phyloP scores from a whole-genome alignment of 1,139 yeast species.

The Pichia sp. region DNA sequence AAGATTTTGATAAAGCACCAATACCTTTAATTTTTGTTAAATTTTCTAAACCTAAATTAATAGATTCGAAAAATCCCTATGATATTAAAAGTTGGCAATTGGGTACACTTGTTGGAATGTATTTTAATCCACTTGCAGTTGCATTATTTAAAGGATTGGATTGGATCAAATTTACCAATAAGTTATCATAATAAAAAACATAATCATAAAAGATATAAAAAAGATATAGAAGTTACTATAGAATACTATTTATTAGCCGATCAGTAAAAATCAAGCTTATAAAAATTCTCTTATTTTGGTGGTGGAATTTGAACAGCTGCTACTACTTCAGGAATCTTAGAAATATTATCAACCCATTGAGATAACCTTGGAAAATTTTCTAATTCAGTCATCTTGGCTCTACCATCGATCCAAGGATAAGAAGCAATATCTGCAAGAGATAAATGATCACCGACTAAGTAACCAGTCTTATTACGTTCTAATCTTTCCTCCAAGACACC shows the following conservation, averaged over 20 bases:
- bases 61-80: constrained; percentile 29
- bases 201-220: not conserved
- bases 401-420: constrained; percentile 35
- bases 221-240: not conserved
- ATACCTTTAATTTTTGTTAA: constrained; percentile 53
- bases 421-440: constrained; percentile 49
- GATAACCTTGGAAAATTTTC: constrained; percentile 39
- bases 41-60: constrained; percentile 31
- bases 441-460: constrained; percentile 51
- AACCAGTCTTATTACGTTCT: constrained; percentile 40
- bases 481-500: constrained; percentile 48
- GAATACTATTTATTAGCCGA: not conserved
- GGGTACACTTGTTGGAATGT: constrained; percentile 34
- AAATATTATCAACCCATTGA: constrained; percentile 41
- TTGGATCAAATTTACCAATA: constrained; percentile 22
- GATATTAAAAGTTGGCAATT: constrained; percentile 38
- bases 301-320: constrained; percentile 31
- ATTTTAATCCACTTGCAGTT: constrained; percentile 41
- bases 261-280: not conserved
- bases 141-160: constrained; percentile 38
- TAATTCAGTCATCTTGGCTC: constrained; percentile 32
- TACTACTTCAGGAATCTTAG: constrained; percentile 35
- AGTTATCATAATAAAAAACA: not conserved
- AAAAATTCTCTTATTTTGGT: constrained; percentile 33
- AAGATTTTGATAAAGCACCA: constrained; percentile 42